These are phyloP conservation scores for Henningerozyma blattae DNA, from an alignment of 805 yeast genomes.

Conservation along the genomic window DNA sequence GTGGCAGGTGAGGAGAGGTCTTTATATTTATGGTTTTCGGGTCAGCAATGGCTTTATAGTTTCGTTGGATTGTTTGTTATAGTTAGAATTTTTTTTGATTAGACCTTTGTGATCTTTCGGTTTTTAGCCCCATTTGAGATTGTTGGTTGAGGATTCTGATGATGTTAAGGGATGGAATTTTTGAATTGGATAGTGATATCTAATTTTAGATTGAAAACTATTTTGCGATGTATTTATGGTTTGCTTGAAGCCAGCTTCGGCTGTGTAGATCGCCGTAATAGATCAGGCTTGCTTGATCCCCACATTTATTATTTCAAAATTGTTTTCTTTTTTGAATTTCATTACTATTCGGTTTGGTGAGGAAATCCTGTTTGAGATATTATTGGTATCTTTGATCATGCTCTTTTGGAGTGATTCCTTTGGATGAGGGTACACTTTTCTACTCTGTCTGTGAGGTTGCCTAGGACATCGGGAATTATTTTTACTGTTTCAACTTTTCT, in stretches of 20 bases:
- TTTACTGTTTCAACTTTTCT: neutral
- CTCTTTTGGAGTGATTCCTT: neutral
- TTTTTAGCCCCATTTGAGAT: too few relatives aligned
- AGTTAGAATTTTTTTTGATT: neutral
- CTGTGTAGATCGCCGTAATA: constrained; percentile 14
- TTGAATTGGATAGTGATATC: too few relatives aligned
- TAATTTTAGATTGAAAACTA: too few relatives aligned
- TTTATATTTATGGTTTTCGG: neutral
- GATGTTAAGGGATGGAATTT: too few relatives aligned
- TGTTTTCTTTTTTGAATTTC: neutral
- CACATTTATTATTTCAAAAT: constrained; percentile 1
- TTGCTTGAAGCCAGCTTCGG: neutral
- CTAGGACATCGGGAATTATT: neutral
- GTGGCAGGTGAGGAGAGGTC: neutral
- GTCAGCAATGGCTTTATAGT: neutral
- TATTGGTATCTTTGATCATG: neutral
- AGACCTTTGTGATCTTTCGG: neutral
- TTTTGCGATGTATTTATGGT: too few relatives aligned
- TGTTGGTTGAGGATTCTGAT: too few relatives aligned
- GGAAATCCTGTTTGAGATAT: neutral
- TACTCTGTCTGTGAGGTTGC: neutral
- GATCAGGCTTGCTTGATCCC: constrained; percentile 24
- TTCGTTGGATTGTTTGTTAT: neutral
- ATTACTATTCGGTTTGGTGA: neutral
- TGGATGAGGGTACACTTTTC: neutral